These are phyloP conservation scores for Lanmaoa rubissima DNA, from an alignment of 768 basidiomycete species.

Conservation along the genomic window DNA sequence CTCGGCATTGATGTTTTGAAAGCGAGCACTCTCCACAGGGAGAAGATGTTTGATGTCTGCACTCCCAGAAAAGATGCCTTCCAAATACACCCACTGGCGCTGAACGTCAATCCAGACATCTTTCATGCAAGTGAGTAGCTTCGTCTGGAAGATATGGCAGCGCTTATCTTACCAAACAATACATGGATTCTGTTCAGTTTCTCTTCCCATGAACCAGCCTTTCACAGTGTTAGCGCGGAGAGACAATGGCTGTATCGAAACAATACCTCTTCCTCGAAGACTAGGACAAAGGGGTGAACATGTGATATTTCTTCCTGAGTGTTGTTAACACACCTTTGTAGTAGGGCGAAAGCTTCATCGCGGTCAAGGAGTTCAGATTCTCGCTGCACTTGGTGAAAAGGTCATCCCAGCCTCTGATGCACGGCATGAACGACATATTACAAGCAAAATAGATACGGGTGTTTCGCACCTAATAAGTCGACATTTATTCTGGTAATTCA, in stretches of 20 bases:
- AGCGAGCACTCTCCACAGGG: constrained; percentile 95
- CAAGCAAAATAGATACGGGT: not conserved
- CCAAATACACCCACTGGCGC: constrained; percentile 98
- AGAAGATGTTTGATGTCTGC: constrained; percentile 99
- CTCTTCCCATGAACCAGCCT: constrained; percentile 94
- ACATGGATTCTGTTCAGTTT: constrained; percentile 96
- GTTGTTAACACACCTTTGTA: constrained; percentile 71
- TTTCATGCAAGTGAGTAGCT: constrained; percentile 30
- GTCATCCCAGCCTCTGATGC: constrained; percentile 88
- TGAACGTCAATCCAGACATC: constrained; percentile 99
- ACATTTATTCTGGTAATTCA: constrained; percentile 99
- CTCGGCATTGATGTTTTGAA: constrained; percentile 97
- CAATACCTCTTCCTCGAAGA: constrained; percentile 83
- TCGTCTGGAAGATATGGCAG: not conserved
- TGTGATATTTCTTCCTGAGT: not conserved
- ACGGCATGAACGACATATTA: constrained; percentile 7
- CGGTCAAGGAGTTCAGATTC: constrained; percentile 91
- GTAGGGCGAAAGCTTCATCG: constrained; percentile 98
- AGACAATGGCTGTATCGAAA: not conserved
- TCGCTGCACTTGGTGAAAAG: constrained; percentile 96
- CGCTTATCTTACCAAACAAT: constrained; percentile 70
- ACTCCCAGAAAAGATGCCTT: constrained; percentile 99
- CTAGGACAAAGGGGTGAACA: constrained; percentile 36
- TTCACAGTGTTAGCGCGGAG: constrained; percentile 8
- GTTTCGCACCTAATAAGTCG: constrained; percentile 75